These are phyloP conservation scores for Dictyostelium capitatum DNA, from an alignment of 78 protist genomes.

Conservation along the genomic window DNA sequence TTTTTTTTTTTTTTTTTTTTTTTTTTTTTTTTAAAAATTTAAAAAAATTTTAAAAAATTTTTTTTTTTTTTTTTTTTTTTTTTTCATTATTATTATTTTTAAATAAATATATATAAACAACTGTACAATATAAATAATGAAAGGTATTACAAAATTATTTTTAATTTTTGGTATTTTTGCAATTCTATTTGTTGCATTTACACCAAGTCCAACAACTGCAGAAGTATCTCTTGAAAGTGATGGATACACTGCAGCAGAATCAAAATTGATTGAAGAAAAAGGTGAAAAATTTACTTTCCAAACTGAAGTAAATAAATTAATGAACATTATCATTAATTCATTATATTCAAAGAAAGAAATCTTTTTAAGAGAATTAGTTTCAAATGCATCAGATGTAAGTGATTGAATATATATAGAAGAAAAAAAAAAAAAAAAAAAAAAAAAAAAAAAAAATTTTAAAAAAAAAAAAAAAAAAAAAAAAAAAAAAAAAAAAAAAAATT, in stretches of 20 bases:
- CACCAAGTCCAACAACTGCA: slow-evolving; percentile 9
- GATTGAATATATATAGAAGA: background rate
- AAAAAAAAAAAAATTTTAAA: background rate
- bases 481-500: too few species aligned
- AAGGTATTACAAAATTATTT: slow-evolving; percentile 16
- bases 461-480: too few species aligned
- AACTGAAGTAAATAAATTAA: slow-evolving; percentile 96
- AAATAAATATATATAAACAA: background rate
- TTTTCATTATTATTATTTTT: too few species aligned
- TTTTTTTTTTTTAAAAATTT: too few species aligned
- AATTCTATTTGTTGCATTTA: background rate
- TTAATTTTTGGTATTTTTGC: slow-evolving; percentile 1
- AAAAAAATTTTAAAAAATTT: too few species aligned
- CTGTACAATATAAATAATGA: slow-evolving; percentile 7
- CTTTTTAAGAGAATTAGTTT: slow-evolving; percentile 99
- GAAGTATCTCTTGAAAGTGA: background rate
- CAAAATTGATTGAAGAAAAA: slow-evolving; percentile 11
- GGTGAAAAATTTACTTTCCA: slow-evolving; percentile 88
- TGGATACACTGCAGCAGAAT: slow-evolving; percentile 27
- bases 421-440: too few species aligned
- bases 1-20: too few species aligned
- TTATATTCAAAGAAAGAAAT: slow-evolving; percentile 98
- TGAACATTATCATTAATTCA: slow-evolving; percentile 98
- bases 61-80: slow-evolving; percentile 5
- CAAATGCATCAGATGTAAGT: slow-evolving; percentile 97